Base-by-base conservation (phyloP, 2,329 filamentous ascomycete genomes). In the Aureobasidium sp. region DNA sequence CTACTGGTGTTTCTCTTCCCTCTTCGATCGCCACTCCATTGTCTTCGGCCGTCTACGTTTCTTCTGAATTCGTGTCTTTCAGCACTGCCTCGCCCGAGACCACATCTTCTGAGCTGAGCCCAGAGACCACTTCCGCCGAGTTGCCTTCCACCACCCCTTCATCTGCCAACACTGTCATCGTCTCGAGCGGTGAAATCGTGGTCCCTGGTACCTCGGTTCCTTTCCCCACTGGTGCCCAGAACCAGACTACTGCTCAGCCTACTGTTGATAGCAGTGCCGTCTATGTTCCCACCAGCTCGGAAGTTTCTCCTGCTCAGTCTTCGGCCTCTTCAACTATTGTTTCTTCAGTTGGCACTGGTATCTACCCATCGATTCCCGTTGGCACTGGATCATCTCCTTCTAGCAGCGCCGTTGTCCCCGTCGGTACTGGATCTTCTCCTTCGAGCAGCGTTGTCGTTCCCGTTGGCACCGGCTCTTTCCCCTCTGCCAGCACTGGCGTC, bases 1-100 rank as follows among this genome's bases (percentile, higher is more conserved):
- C 58, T 21, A 60, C 47, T 13, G 30, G 37, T 15, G 25, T 48
- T 3, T 59, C 55, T 30, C 11, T 59, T 16, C 55, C 57, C 30
- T 34, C 57, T 5, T 27, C 57, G 25, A 25, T 15, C 55, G 10
- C 32, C 32, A 39, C n/a, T 11, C 44, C 34, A 5, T 59, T 34
- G 29, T 60, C 47, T 32, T 49, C 44, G 8, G 54, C 54, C 9
- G 55, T 59, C 55, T 48, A 49, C 55, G 32, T 25, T 25, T 59
- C 57, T 64, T 52, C 61, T 5, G 29, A 25, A 7, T 27, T 52
- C 32, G 45, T 50, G 65, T 39, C 64, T 67, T n/a, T 70, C 61
- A 69, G 62, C 64, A 65, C 64, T n/a, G 64, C 63, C 27, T 32
- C 36, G 59, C 69, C 65, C 63, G 68, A 66, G 32, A 70, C 70